Percentiles rank a stretch among this genome's conserved stretches.
These are phyloP conservation scores for Boletus speciosus DNA, from an alignment of 768 basidiomycete species.

Conservation along the genomic window DNA sequence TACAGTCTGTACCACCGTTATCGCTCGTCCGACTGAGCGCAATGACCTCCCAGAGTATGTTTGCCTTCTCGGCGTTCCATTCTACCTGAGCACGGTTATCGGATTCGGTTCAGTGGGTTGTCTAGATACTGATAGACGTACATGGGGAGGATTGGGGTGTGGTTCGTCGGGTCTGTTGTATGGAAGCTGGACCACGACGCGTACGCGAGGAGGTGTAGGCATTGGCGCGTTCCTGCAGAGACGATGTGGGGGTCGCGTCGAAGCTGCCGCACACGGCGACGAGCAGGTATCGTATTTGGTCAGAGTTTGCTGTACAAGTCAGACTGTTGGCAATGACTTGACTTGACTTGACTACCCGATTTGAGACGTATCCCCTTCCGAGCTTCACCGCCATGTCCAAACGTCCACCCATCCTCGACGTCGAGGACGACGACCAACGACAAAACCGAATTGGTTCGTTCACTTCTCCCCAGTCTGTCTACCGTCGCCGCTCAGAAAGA, in stretches of 20 bases:
- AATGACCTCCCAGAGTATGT: conserved; percentile 84
- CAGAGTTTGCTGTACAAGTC: not conserved
- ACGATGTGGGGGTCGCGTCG: not conserved
- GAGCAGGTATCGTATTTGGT: not conserved
- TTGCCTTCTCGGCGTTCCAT: conserved; percentile 83
- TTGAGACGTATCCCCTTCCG: not conserved
- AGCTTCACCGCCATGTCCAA: conserved; percentile 10
- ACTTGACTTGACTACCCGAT: conserved; percentile 7
- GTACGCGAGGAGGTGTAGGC: conserved; percentile 39
- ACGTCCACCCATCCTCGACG: conserved; percentile 34
- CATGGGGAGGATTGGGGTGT: conserved; percentile 61
- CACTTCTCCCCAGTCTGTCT: not conserved
- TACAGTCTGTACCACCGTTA: conserved; percentile 76
- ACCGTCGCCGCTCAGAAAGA: not conserved
- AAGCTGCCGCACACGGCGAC: not conserved
- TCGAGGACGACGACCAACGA: conserved; percentile 47
- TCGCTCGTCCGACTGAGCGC: conserved; percentile 71
- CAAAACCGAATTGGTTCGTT: conserved; percentile 40
- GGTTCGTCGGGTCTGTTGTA: conserved; percentile 74
- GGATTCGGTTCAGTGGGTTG: conserved; percentile 5
- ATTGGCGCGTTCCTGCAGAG: conserved; percentile 9
- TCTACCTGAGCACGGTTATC: conserved; percentile 53
- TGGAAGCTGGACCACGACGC: conserved; percentile 77
- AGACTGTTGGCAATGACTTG: not conserved
- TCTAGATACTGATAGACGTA: conserved; percentile 35